These are phyloP conservation scores for Populus tremula DNA, from an alignment of 345 rosid genomes.

Conservation along the genomic window DNA sequence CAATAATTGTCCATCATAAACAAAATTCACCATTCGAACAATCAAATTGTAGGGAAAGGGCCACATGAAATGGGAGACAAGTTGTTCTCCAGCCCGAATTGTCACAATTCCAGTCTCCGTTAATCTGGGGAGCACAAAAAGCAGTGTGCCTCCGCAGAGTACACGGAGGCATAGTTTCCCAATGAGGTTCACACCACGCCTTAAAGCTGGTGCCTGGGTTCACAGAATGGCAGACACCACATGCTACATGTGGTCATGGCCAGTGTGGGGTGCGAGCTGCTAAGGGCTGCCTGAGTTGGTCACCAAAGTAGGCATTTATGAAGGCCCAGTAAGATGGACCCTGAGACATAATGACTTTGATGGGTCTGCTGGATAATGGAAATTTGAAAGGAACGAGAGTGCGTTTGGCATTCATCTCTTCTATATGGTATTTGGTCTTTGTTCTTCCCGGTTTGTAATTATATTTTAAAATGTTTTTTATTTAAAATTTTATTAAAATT, in stretches of 20 bases:
- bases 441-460: too few species aligned
- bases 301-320: constrained; percentile 18
- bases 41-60: not conserved
- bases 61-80: not conserved
- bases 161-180: not conserved
- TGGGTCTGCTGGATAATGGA: constrained; percentile 2
- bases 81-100: not conserved
- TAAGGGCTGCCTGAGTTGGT: constrained; percentile 11
- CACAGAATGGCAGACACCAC: constrained; percentile 16
- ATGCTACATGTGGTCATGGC: constrained; percentile 24
- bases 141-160: not conserved
- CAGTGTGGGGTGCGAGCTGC: constrained; percentile 6
- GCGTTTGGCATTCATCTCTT: not conserved
- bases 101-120: not conserved
- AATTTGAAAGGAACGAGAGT: not conserved
- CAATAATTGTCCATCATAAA: not conserved
- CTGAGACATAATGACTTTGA: not conserved
- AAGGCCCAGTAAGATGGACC: constrained; percentile 11
- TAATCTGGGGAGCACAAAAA: not conserved
- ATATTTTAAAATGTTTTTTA: too few species aligned
- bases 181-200: not conserved
- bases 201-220: too few species aligned
- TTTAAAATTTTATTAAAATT: too few species aligned
- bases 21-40: too few species aligned
- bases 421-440: too few species aligned